These are phyloP conservation scores for Mycena leptocephala DNA, from an alignment of 768 basidiomycete species.

Conservation along the genomic window DNA sequence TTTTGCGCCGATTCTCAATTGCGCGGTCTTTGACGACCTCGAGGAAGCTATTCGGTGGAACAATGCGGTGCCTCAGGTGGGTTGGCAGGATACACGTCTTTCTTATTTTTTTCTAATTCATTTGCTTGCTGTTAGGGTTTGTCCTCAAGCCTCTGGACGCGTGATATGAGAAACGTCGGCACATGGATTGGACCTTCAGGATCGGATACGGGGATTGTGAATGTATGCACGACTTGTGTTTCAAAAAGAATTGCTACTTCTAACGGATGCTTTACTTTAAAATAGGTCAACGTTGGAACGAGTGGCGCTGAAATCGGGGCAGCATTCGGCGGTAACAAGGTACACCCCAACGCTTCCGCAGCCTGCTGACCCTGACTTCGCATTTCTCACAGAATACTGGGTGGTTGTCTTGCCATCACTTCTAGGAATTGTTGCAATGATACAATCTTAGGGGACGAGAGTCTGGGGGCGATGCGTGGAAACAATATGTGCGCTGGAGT, in stretches of 20 bases:
- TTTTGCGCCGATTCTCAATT: constrained; percentile 93
- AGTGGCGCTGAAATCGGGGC: constrained; percentile 80
- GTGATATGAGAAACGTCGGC: constrained; percentile 86
- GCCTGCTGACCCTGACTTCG: constrained; percentile 32
- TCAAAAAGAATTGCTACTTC: constrained; percentile 26
- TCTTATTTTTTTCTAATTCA: constrained; percentile 25
- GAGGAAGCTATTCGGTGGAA: constrained; percentile 93
- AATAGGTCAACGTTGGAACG: constrained; percentile 73
- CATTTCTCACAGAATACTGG: constrained; percentile 76
- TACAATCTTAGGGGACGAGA: constrained; percentile 85
- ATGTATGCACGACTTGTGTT: constrained; percentile 66
- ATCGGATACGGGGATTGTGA: constrained; percentile 93
- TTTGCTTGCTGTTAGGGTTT: constrained; percentile 69
- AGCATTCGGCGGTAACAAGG: constrained; percentile 97
- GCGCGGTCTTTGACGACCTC: constrained; percentile 88
- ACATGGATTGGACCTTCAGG: constrained; percentile 95
- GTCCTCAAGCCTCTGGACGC: constrained; percentile 93
- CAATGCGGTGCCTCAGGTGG: constrained; percentile 87
- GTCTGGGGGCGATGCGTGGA: constrained; percentile 99
- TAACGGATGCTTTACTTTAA: not conserved
- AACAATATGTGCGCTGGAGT: constrained; percentile 95
- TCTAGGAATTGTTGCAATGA: constrained; percentile 40
- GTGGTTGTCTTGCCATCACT: constrained; percentile 66
- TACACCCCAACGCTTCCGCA: constrained; percentile 49
- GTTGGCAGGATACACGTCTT: constrained; percentile 26